Conservation (phyloP, 2,329 filamentous ascomycete genomes). For the Cercospora beticola region DNA sequence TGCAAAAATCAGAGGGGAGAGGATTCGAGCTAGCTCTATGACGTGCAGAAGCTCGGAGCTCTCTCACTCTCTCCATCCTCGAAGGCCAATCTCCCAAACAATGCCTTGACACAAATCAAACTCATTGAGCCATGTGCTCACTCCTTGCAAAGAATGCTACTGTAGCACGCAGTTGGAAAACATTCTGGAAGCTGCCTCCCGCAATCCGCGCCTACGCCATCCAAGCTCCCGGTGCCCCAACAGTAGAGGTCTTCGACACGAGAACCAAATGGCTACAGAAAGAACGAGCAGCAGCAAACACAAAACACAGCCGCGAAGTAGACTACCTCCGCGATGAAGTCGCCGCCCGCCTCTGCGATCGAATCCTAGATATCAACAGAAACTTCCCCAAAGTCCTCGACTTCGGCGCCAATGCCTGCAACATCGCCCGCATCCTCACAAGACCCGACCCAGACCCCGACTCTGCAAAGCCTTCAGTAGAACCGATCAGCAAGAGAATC, state of each 20-base stretch:
- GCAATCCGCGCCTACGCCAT: conserved; percentile 62
- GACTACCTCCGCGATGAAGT: conserved; percentile 96
- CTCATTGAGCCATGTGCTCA: conserved; percentile 24
- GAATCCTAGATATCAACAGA: conserved; percentile 89
- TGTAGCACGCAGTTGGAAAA: background rate
- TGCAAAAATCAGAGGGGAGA: background rate
- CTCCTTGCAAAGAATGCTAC: conserved; percentile 13
- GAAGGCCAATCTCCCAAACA: background rate
- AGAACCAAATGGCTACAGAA: conserved; percentile 87
- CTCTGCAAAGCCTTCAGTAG: conserved; percentile 57
- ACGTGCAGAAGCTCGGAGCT: background rate
- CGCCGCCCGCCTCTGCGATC: conserved; percentile 77
- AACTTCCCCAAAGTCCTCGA: conserved; percentile 82
- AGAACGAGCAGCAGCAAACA: conserved; percentile 73
- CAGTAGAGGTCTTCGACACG: conserved; percentile 88
- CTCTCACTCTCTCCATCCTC: background rate
- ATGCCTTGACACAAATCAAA: background rate
- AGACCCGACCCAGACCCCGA: conserved; percentile 62
- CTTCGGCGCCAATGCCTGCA: conserved; percentile 92
- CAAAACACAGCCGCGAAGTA: conserved; percentile 70
- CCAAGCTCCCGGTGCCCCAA: conserved; percentile 72
- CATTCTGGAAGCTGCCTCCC: background rate
- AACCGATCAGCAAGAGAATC: conserved; percentile 70
- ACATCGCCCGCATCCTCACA: conserved; percentile 80
- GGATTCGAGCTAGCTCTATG: conserved; percentile 1